Conservation (phyloP, 1,284 basidiomycete species). For the Hemileia vastatrix region DNA sequence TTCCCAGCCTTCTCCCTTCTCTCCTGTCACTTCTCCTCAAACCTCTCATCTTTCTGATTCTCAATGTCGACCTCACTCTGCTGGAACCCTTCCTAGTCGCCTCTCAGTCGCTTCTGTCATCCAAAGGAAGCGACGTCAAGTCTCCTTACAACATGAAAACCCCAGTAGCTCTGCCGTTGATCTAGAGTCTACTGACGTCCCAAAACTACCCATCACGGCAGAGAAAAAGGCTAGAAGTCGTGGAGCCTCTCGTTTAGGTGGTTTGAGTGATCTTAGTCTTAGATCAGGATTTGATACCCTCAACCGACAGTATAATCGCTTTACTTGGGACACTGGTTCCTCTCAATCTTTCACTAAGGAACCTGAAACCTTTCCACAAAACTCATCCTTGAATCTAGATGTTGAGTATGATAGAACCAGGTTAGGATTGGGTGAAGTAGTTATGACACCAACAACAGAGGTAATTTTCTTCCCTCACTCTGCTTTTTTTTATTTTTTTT, state of each 20-base stretch:
- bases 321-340: neutral
- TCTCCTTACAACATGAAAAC: neutral
- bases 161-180: neutral
- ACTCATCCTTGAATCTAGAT: neutral
- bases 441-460: constrained; percentile 22
- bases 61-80: no score
- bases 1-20: no score
- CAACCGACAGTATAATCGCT: constrained; percentile 3
- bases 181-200: neutral
- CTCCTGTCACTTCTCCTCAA: no score
- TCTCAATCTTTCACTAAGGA: neutral
- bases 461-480: neutral
- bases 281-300: constrained; percentile 12
- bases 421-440: neutral
- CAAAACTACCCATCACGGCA: neutral
- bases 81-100: neutral
- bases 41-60: no score
- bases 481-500: neutral
- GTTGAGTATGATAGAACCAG: neutral
- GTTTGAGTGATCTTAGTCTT: neutral
- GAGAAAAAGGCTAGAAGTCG: neutral
- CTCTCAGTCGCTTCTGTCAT: neutral
- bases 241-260: constrained; percentile 1
- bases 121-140: neutral
- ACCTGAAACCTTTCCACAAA: neutral